Evolutionary conservation across 1,284 basidiomycete species (phyloP).

Genomic region (Ganoderma resinaceum): DNA sequence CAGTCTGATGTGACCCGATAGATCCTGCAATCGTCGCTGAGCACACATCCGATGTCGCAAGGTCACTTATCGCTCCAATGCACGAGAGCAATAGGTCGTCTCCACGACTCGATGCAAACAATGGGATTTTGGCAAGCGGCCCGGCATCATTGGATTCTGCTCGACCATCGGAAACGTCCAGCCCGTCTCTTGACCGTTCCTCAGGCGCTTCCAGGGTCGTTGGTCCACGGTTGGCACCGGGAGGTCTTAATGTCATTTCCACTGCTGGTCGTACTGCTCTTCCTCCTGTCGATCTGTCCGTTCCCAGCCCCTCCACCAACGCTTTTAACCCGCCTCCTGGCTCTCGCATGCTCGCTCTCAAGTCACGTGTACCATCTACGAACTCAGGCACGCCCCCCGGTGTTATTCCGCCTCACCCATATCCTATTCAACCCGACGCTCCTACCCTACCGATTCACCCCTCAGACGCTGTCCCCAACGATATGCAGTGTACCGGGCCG

Average conservation of each 20-base stretch:
- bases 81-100: conserved; percentile 23
- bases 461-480: conserved; percentile 30
- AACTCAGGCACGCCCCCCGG: conserved; percentile 27
- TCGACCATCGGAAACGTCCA: conserved; percentile 23
- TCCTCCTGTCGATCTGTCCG: conserved; percentile 29
- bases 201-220: conserved; percentile 40
- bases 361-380: conserved; percentile 50
- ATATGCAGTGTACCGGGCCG: conserved; percentile 33
- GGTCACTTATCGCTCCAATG: background rate
- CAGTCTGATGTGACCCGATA: conserved; percentile 1
- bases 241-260: conserved; percentile 42
- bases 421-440: conserved; percentile 23
- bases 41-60: conserved; percentile 12
- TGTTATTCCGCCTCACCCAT: conserved; percentile 21
- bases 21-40: conserved; percentile 18
- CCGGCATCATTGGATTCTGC: conserved; percentile 16
- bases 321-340: conserved; percentile 70
- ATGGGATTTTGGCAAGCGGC: conserved; percentile 1
- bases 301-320: conserved; percentile 35
- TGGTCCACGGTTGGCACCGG: conserved; percentile 41
- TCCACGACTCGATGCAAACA: conserved; percentile 11
- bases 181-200: conserved; percentile 31
- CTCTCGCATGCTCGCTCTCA: conserved; percentile 75
- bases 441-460: conserved; percentile 19
- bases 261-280: conserved; percentile 30